phyloP scores from a whole-genome alignment of 805 yeast species.

The Wickerhamomyces mucosus region DNA sequence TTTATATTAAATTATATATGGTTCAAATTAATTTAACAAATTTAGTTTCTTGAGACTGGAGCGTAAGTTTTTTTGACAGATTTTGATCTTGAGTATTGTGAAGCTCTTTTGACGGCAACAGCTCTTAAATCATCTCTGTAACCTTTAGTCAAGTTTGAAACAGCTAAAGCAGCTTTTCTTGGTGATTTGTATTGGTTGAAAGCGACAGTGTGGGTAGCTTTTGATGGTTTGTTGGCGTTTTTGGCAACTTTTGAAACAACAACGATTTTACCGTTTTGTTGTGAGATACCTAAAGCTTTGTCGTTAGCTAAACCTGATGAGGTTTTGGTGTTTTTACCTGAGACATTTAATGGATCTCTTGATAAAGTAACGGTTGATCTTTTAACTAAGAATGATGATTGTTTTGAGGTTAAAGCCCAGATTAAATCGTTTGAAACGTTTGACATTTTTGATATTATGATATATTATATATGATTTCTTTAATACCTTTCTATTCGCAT shows the following conservation, averaged over 20 bases:
- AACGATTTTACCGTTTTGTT: constrained; percentile 29
- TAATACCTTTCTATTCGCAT: no score
- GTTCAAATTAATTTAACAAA: no score
- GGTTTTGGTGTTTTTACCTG: constrained; percentile 35
- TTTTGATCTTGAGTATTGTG: constrained; percentile 31
- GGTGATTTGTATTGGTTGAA: constrained; percentile 34
- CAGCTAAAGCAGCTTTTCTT: constrained; percentile 35
- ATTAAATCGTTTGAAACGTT: constrained; percentile 33
- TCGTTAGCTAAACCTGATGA: constrained; percentile 40
- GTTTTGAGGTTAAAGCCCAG: constrained; percentile 41
- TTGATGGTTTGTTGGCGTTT: constrained; percentile 38
- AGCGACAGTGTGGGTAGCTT: constrained; percentile 26
- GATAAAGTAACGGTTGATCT: constrained; percentile 34
- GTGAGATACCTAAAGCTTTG: constrained; percentile 38
- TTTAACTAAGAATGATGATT: constrained; percentile 39
- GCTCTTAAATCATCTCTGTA: constrained; percentile 41
- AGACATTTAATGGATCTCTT: constrained; percentile 40
- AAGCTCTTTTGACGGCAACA: constrained; percentile 39
- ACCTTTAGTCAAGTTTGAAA: constrained; percentile 33
- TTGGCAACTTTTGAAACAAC: constrained; percentile 34
- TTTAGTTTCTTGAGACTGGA: constrained; percentile 16
- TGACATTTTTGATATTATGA: constrained; percentile 17
- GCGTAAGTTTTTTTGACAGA: constrained; percentile 26
- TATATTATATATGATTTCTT: no score
- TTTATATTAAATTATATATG: no score